Evolutionary conservation across 768 basidiomycete species (phyloP).

Genomic region (Pleurotus citrinopileatus): DNA sequence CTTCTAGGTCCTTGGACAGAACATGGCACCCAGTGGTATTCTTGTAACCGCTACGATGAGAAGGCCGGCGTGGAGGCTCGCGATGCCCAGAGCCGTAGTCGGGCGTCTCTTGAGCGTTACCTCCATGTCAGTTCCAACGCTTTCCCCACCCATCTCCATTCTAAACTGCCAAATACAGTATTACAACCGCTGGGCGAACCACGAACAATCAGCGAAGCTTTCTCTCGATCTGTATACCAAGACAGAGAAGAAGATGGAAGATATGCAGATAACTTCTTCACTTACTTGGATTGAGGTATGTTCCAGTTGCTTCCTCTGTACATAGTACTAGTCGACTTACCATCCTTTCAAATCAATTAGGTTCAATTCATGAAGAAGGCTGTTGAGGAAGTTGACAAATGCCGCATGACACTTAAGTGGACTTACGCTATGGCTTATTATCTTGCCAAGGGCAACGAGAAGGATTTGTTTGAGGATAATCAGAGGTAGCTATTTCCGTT

Average conservation of each 20-base stretch:
- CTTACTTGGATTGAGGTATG: conserved; percentile 94
- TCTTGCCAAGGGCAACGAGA: conserved; percentile 84
- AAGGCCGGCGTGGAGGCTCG: conserved; percentile 84
- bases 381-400: conserved; percentile 86
- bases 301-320: neutral
- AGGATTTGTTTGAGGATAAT: conserved; percentile 96
- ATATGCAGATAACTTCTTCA: conserved; percentile 91
- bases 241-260: conserved; percentile 99
- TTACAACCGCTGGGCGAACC: conserved; percentile 99
- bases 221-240: conserved; percentile 89
- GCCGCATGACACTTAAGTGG: conserved; percentile 97
- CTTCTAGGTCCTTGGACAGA: conserved; percentile 87
- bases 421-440: conserved; percentile 99
- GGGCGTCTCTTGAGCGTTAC: conserved; percentile 92
- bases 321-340: neutral
- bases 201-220: conserved; percentile 98
- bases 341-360: conserved; percentile 11
- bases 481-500: conserved; percentile 57
- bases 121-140: conserved; percentile 68
- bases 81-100: conserved; percentile 86
- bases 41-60: conserved; percentile 96
- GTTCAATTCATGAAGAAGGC: conserved; percentile 98
- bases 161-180: conserved; percentile 51
- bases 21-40: conserved; percentile 97
- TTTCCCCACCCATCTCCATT: neutral